Evolutionary conservation across 192 early-diverging fungal species (phyloP), one percentile per base, ranked within the genome.

Genomic region (Rhizophagus sp.): DNA sequence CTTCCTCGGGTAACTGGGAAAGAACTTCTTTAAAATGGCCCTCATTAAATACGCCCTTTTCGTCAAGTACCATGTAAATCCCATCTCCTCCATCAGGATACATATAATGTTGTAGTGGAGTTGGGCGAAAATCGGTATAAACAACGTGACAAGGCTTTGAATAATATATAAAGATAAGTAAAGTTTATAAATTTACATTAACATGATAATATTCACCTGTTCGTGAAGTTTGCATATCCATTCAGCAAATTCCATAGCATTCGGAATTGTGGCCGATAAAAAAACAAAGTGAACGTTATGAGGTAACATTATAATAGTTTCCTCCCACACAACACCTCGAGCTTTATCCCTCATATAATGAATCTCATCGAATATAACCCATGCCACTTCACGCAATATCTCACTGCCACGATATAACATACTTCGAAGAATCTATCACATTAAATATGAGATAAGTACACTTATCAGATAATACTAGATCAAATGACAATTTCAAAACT

Each of bases 261-360:
- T 99, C 39, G 98, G 98, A 80, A 99, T 99, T 13, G 98, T 99
- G 52, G 97, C 98, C 8, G 98, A 99, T 65, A 99, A 88, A 81
- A 99, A 97, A 34, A 97, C 97, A 86, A 93, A 94, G 72, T 93
- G 94, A 36, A 97, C 96, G 62, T 94, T 93, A 81, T 95, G 93
- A 49, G 98, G 98, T 67, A 99, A 81, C 81, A 99, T 84, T 79
- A 99, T 98, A 64, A 99, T 91, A 0, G 97, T 97, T 88, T 99
- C 98, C 84, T 99, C 98, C 98, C 98, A 99, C 1, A 99, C 98
- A 4, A 99, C 98, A 76, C 98, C 98, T 79, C 98, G 95, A 63
- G 93, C 79, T 62, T 92, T 93, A 85, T 98, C 97, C 70, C 96
- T 85, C 98, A 99, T 98, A 83, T 99, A 99, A 85, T 98, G 98